Evolutionary conservation across 2,329 filamentous ascomycete genomes (phyloP), one percentile per base, ranked within the genome.

Genomic region (Aureobasidium musti): DNA sequence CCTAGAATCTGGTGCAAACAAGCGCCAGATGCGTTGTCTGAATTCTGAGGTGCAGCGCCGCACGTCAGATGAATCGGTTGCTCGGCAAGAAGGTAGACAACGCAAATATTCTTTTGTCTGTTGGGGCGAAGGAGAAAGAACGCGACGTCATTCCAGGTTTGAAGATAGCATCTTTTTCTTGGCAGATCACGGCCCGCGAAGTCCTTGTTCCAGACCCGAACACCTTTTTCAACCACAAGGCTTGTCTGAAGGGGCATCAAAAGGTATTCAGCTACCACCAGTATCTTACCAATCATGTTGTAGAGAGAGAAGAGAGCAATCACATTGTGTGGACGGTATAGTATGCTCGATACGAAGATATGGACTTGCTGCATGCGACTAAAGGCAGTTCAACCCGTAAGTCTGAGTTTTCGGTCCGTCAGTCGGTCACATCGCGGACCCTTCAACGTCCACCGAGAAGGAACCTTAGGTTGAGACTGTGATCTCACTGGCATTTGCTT

Each of bases 401-500:
- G 57, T 61, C 41, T 47, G 57, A 49, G 57, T 47, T 60, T 59
- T 66, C 64, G 64, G 64, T 60, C 64, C 64, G 52, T 59, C 53
- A 59, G 64, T 66, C 64, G 64, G 64, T 60, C 64, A 66, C 53
- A 66, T 66, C 64, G 53, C 64, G 64, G 64, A 49, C 50, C 41
- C 33, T 59, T n/a, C 41, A 59, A 64, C 61, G 61, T 53, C 61
- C 61, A 64, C 61, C 61, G 61, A 64, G 49, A 54, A 53, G 61
- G 49, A 64, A 53, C 61, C 61, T 45, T 53, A 54, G 49, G 61
- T 64, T 64, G 61, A 54, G 61, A 64, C 14, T 54, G 61, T 64
- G 61, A 64, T 64, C 35, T 64, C 61, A 66, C 64, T 66, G 64
- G 35, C 52, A 47, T 50, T 43, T 52, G 50, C 43, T 52, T 54